These are phyloP conservation scores for Yamadazyma taylorii DNA, from an alignment of 1,139 yeast genomes.

Conservation along the genomic window DNA sequence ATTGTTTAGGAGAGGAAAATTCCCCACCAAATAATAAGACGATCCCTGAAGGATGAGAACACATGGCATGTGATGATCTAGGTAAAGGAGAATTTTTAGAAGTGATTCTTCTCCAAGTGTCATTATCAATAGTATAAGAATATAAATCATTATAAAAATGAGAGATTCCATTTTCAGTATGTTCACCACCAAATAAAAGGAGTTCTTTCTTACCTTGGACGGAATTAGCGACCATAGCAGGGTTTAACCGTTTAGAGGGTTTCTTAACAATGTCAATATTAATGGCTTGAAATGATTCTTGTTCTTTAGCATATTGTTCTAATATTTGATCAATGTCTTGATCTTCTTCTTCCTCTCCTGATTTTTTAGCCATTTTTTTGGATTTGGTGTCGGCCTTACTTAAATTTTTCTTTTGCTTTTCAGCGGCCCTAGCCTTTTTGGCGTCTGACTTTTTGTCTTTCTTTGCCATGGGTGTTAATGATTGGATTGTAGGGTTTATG, in stretches of 20 bases:
- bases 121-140: constrained; percentile 73
- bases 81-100: constrained; percentile 92
- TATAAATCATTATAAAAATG: constrained; percentile 80
- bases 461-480: constrained; percentile 60
- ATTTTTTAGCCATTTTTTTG: constrained; percentile 74
- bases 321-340: constrained; percentile 84
- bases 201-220: constrained; percentile 75
- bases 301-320: constrained; percentile 76
- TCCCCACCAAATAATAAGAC: constrained; percentile 93
- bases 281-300: constrained; percentile 74
- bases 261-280: constrained; percentile 53
- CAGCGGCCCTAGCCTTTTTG: constrained; percentile 85
- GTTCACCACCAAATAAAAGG: constrained; percentile 88
- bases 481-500: background rate
- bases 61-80: constrained; percentile 91
- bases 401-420: constrained; percentile 74
- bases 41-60: constrained; percentile 88
- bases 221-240: constrained; percentile 76
- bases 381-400: constrained; percentile 71
- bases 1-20: constrained; percentile 93
- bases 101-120: constrained; percentile 74
- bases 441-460: constrained; percentile 85
- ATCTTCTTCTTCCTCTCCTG: constrained; percentile 81
- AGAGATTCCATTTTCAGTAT: constrained; percentile 54
- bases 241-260: constrained; percentile 72